A percentile compares a stretch with the other conserved stretches of the same genome.
Conservation (phyloP, 768 basidiomycete genomes). For the Pisolithus tinctorius region DNA sequence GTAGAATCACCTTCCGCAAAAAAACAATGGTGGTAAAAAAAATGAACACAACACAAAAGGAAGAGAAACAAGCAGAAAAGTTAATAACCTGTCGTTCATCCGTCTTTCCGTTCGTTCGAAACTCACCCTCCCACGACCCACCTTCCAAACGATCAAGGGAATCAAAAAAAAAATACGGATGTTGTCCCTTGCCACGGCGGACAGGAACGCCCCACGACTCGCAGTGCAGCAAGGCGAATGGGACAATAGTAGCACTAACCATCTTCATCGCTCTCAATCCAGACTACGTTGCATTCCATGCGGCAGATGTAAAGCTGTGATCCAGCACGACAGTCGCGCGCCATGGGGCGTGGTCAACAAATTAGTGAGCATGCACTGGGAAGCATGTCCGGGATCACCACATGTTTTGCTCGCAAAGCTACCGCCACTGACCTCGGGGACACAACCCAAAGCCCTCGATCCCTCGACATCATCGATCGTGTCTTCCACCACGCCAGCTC, state of each 20-base stretch:
- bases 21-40: slow-evolving; percentile 20
- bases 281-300: slow-evolving; percentile 15
- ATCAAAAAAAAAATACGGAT: background rate
- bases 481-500: slow-evolving; percentile 3
- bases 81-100: slow-evolving; percentile 1
- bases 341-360: slow-evolving; percentile 20
- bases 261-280: background rate
- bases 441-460: slow-evolving; percentile 8
- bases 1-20: slow-evolving; percentile 23
- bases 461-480: slow-evolving; percentile 4
- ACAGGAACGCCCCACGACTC: slow-evolving; percentile 3
- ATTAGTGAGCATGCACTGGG: slow-evolving; percentile 23
- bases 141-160: background rate
- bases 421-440: slow-evolving; percentile 2
- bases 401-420: slow-evolving; percentile 7
- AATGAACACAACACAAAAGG: slow-evolving; percentile 13
- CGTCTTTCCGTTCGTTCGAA: background rate
- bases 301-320: slow-evolving; percentile 18
- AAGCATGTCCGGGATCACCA: slow-evolving; percentile 19
- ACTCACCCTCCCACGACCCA: background rate
- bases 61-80: slow-evolving; percentile 11
- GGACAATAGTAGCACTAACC: background rate
- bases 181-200: slow-evolving; percentile 15
- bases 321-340: slow-evolving; percentile 22
- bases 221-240: background rate